Evolutionary conservation across 2,329 filamentous ascomycete genomes (phyloP), one percentile per base, ranked within the genome.

Genomic region (Aspergillus sp.): DNA sequence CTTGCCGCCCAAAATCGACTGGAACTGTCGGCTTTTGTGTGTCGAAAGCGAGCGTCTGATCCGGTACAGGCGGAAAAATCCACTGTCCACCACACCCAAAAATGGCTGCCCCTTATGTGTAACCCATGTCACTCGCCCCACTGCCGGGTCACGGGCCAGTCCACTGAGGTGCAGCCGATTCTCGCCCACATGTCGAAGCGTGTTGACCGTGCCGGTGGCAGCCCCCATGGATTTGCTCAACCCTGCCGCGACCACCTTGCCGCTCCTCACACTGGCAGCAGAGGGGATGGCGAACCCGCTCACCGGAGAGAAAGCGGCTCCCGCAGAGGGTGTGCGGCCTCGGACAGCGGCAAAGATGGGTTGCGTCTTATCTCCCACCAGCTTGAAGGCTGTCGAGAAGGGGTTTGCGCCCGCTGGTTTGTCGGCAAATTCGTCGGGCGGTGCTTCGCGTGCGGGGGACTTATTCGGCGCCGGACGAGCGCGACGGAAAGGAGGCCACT

Each of bases 401-500:
- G 86, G 83, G 45, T 69, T 71, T 9, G 62, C 61, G 32, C 59
- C 59, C 14, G 53, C 50, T 3, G 58, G 42, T 48, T 64, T 62
- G 43, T 85, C 81, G 3, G 81, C 69, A 5, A 76, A 66, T 10
- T 81, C 76, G 13, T 77, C 72, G 11, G 74, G 71, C 16, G 71
- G 71, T 34, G 82, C 78, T 50, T 75, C 54, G 71, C 74, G 34
- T 64, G 64, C 47, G 71, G 64, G 63, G 5, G 70, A 59, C 42
- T 71, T 67, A 17, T 66, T 66, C 9, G 66, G 46, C 21, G 67
- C 60, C 31, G 76, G 74, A 43, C 76, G 76, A 40, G 85, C 64
- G 45, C 73, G 72, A 19, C 76, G 73, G 55, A 75, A 86, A 20
- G 91, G 89, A 38, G 92, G 92, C 92, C 92, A 96, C 59, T 88